Evolutionary conservation across 352 stramenopile species (phyloP).

Genomic region (Thalassiosira delicatula): DNA sequence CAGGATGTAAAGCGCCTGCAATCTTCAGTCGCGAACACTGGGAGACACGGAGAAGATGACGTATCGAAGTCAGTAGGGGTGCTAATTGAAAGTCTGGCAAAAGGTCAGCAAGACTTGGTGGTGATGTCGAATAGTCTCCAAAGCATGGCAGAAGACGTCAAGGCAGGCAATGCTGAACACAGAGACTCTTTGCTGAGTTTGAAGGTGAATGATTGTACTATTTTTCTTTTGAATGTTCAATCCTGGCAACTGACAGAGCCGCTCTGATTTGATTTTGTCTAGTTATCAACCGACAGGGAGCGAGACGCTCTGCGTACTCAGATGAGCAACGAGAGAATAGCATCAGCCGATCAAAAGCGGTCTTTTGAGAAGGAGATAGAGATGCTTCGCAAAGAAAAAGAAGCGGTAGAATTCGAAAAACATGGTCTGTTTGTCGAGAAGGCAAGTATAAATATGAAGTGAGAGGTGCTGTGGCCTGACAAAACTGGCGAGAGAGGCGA

Average conservation of each 20-base stretch:
- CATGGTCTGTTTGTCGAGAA: slow-evolving; percentile 10
- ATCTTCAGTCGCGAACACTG: not conserved
- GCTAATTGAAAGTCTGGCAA: too few species aligned
- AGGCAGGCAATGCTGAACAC: slow-evolving; percentile 23
- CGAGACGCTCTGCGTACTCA: slow-evolving; percentile 17
- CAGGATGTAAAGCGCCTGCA: not conserved
- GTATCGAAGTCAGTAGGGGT: not conserved
- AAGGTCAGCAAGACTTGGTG: too few species aligned
- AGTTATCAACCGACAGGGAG: slow-evolving; percentile 39
- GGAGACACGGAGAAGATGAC: not conserved
- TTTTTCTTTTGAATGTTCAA: not conserved
- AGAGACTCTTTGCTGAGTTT: slow-evolving; percentile 24
- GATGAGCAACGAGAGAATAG: slow-evolving; percentile 30
- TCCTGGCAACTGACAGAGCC: too few species aligned
- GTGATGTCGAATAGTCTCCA: not conserved
- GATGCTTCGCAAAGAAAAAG: slow-evolving; percentile 22
- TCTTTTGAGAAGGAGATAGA: slow-evolving; percentile 28
- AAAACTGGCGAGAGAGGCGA: too few species aligned
- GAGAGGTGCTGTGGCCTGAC: too few species aligned
- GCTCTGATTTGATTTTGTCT: not conserved
- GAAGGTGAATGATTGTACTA: slow-evolving; percentile 24
- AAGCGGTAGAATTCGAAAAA: slow-evolving; percentile 29
- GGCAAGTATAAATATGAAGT: not conserved
- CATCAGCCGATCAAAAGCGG: slow-evolving; percentile 17
- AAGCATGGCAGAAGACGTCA: slow-evolving; percentile 17